phyloP scores from a whole-genome alignment of 2,329 filamentous ascomycete genomes.

The Stemphylium vesicarium region DNA sequence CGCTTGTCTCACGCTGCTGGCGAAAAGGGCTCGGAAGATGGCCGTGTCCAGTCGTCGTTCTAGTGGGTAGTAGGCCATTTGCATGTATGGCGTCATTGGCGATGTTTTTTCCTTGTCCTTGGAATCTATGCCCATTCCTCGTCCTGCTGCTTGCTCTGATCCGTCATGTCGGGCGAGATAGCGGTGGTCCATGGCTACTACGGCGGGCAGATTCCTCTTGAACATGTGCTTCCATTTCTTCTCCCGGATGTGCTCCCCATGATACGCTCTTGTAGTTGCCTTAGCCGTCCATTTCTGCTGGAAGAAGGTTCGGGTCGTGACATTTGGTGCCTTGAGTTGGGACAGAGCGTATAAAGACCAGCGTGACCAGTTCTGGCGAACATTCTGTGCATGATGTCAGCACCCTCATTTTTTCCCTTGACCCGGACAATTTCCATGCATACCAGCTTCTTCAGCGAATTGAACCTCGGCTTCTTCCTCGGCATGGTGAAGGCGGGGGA shows the following conservation, averaged over 20 bases:
- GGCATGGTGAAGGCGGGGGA: constrained; percentile 38
- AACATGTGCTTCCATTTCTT: constrained; percentile 96
- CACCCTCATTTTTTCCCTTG: neutral
- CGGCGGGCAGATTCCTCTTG: constrained; percentile 76
- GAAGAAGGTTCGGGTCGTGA: constrained; percentile 72
- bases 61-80: constrained; percentile 91
- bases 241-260: constrained; percentile 93
- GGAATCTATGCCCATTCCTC: constrained; percentile 70
- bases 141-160: constrained; percentile 79
- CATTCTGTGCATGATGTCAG: constrained; percentile 66
- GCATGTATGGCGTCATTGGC: constrained; percentile 82
- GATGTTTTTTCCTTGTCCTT: constrained; percentile 25
- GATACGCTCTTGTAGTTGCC: constrained; percentile 80
- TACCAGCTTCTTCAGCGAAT: constrained; percentile 71
- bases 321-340: constrained; percentile 56
- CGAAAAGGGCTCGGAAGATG: constrained; percentile 91
- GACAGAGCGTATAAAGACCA: constrained; percentile 92
- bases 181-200: constrained; percentile 81
- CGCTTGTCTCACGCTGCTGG: constrained; percentile 90
- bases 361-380: constrained; percentile 97
- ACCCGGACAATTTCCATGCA: constrained; percentile 36
- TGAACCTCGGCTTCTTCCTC: constrained; percentile 63
- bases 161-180: constrained; percentile 85
- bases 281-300: constrained; percentile 98
- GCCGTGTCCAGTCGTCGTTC: constrained; percentile 94